Conservation (phyloP, 148 eudicot species). For the Polygonum aviculare region DNA sequence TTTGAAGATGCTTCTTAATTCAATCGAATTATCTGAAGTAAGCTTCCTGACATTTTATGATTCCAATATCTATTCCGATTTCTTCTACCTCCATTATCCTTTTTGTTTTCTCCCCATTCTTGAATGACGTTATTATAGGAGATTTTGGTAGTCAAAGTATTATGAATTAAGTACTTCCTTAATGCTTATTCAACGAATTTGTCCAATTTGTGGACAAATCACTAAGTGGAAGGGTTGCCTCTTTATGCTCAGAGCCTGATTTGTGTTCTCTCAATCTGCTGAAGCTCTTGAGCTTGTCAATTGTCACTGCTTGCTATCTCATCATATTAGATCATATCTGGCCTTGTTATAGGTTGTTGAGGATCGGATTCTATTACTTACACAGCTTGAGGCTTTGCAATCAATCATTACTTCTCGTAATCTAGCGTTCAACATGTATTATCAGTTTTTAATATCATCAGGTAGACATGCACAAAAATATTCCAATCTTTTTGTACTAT, state of each 20-base stretch:
- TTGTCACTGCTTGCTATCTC: background rate
- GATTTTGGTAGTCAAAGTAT: background rate
- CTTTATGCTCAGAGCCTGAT: too few species aligned
- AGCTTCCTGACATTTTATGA: constrained; percentile 16
- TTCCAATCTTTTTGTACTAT: background rate
- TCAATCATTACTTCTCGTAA: background rate
- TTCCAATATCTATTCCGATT: background rate
- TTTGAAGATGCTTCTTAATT: constrained; percentile 42
- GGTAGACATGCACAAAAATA: too few species aligned
- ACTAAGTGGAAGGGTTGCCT: too few species aligned
- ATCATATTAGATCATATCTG: background rate
- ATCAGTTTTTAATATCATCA: background rate
- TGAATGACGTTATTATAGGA: constrained; percentile 9
- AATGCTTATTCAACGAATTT: background rate
- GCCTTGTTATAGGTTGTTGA: constrained; percentile 60
- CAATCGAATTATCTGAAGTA: constrained; percentile 71
- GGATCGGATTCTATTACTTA: constrained; percentile 63
- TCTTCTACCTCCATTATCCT: background rate
- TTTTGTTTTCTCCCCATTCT: too few species aligned
- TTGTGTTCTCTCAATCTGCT: background rate
- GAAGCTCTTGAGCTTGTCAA: background rate
- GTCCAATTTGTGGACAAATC: too few species aligned
- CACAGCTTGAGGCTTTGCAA: constrained; percentile 33
- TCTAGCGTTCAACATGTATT: background rate
- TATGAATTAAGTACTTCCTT: too few species aligned